Evolutionary conservation across 1,284 basidiomycete genomes (phyloP).

Genomic region (Pyrrhoderma lamaoense): DNA sequence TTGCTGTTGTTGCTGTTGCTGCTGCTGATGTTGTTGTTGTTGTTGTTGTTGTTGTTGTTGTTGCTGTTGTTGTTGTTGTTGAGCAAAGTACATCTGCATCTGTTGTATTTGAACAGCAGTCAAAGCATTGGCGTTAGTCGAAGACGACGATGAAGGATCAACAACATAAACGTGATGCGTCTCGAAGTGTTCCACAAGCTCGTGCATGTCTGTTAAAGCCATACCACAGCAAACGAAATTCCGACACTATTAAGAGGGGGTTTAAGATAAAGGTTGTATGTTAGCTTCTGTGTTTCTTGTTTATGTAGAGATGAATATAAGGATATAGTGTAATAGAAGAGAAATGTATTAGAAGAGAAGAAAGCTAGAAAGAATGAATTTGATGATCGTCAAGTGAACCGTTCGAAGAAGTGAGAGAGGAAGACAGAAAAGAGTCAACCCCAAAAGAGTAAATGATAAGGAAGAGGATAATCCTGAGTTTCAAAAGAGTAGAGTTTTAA

Average conservation of each 20-base stretch:
- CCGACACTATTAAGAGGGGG: conserved; percentile 47
- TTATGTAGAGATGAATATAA: too few species aligned
- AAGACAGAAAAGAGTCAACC: too few species aligned
- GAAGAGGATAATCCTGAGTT: too few species aligned
- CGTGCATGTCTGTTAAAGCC: conserved; percentile 74
- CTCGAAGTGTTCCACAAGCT: conserved; percentile 82
- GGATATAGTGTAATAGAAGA: too few species aligned
- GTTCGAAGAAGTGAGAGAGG: too few species aligned
- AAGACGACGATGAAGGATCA: conserved; percentile 32
- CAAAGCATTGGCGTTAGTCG: conserved; percentile 19
- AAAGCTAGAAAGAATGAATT: background rate
- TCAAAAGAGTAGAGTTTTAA: too few species aligned
- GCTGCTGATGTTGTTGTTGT: conserved; percentile 12
- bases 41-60: conserved; percentile 21
- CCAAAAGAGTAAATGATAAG: too few species aligned
- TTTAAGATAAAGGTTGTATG: too few species aligned
- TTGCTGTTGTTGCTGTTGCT: background rate
- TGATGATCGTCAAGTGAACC: too few species aligned
- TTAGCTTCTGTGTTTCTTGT: too few species aligned
- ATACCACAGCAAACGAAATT: conserved; percentile 82
- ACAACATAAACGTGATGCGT: conserved; percentile 73
- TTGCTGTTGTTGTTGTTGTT: background rate
- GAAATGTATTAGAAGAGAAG: background rate
- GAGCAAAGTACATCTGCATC: conserved; percentile 16
- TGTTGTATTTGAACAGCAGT: conserved; percentile 7